Conservation (phyloP, 306 rosid species). For the Lupinus albus region DNA sequence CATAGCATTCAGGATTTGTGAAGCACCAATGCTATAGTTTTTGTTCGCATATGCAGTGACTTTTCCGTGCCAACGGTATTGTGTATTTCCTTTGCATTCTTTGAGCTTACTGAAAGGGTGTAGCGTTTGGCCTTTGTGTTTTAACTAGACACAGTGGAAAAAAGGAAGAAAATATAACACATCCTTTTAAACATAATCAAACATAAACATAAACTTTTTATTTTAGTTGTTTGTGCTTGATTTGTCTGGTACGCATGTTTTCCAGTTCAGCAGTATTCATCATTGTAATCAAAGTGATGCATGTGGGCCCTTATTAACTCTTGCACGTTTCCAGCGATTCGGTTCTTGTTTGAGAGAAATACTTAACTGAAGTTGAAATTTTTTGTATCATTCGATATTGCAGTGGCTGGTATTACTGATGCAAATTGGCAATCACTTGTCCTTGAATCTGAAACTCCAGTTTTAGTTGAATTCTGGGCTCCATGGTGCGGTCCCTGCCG, state of each 20-base stretch:
- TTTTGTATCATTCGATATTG: constrained; percentile 40
- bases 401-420: constrained; percentile 67
- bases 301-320: constrained; percentile 13
- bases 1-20: neutral
- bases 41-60: constrained; percentile 18
- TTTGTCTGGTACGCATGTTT: constrained; percentile 27
- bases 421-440: constrained; percentile 76
- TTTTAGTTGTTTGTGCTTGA: constrained; percentile 7
- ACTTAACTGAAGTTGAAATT: constrained; percentile 5
- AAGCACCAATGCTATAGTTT: neutral
- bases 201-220: neutral
- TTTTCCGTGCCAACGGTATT: neutral
- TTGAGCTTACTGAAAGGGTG: neutral
- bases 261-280: constrained; percentile 9
- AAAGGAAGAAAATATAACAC: neutral
- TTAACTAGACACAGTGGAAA: neutral
- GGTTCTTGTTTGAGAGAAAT: constrained; percentile 28
- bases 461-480: constrained; percentile 97
- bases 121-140: neutral
- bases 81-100: constrained; percentile 16
- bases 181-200: neutral
- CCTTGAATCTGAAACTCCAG: constrained; percentile 57
- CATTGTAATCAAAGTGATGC: constrained; percentile 1
- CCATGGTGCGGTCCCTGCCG: constrained; percentile 99
- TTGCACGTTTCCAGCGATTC: neutral